Evolutionary conservation across 768 basidiomycete genomes (phyloP).

Genomic region (Kwoniella newhampshirensis): DNA sequence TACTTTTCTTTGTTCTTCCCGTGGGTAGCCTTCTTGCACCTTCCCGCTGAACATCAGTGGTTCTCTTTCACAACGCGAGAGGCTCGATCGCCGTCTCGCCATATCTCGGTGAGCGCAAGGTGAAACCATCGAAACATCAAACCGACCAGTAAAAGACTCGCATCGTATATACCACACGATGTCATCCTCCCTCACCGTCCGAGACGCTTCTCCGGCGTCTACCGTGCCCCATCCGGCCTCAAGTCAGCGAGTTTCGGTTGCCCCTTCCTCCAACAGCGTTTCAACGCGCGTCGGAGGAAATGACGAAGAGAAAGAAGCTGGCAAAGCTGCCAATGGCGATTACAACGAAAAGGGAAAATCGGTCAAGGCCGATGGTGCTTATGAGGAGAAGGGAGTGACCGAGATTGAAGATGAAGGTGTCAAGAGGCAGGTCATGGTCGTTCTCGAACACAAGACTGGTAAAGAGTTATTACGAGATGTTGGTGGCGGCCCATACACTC

Average conservation of each 20-base stretch:
- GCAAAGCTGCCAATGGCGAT: not conserved
- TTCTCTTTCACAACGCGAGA: too few relatives aligned
- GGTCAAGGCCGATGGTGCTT: conserved; percentile 8
- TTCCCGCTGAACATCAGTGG: too few relatives aligned
- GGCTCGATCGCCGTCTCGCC: too few relatives aligned
- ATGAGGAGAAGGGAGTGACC: conserved; percentile 34
- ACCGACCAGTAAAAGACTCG: too few relatives aligned
- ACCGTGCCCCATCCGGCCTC: not conserved
- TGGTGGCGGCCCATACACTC: conserved; percentile 38
- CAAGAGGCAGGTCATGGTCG: conserved; percentile 38
- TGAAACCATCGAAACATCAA: too few relatives aligned
- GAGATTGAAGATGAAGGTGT: conserved; percentile 40
- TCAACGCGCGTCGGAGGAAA: conserved; percentile 18
- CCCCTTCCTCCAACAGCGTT: conserved; percentile 9
- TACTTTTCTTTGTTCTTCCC: too few relatives aligned
- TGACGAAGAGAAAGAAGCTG: conserved; percentile 4
- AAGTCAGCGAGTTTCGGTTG: not conserved
- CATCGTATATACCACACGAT: too few relatives aligned
- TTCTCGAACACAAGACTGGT: conserved; percentile 43
- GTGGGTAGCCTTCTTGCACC: too few relatives aligned
- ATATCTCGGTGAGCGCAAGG: too few relatives aligned
- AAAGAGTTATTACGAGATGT: conserved; percentile 38
- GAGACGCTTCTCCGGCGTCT: not conserved
- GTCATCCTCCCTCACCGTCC: not conserved
- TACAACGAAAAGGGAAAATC: not conserved